phyloP scores from a whole-genome alignment of 805 yeast genomes.

The Starmerella gropengiesseri region DNA sequence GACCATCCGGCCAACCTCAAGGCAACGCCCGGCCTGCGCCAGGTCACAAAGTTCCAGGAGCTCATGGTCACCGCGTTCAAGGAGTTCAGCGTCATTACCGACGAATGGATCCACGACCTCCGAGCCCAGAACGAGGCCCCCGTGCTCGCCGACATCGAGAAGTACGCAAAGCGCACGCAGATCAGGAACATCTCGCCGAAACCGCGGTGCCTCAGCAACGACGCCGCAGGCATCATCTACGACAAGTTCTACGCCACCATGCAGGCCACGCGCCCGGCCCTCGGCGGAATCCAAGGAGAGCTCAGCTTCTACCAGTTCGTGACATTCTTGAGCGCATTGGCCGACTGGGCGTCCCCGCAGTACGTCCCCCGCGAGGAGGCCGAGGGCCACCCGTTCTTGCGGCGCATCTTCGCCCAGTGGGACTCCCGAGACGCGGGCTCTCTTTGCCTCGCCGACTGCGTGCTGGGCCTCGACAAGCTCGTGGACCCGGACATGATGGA shows the following conservation, averaged over 20 bases:
- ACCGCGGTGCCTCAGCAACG: slow-evolving; percentile 47
- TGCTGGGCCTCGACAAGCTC: slow-evolving; percentile 59
- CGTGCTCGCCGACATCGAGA: slow-evolving; percentile 76
- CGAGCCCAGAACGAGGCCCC: slow-evolving; percentile 62
- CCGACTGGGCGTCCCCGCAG: slow-evolving; percentile 52
- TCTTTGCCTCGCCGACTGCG: slow-evolving; percentile 58
- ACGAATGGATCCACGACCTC: slow-evolving; percentile 56
- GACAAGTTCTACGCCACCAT: slow-evolving; percentile 75
- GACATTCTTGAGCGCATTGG: slow-evolving; percentile 64
- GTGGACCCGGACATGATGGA: slow-evolving; percentile 67
- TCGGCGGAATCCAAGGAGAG: slow-evolving; percentile 38
- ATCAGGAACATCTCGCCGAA: slow-evolving; percentile 66
- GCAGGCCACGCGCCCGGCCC: slow-evolving; percentile 46
- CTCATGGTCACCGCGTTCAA: slow-evolving; percentile 83
- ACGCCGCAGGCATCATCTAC: slow-evolving; percentile 59
- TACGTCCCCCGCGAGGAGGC: slow-evolving; percentile 23
- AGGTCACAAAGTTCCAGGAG: slow-evolving; percentile 78
- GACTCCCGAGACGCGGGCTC: slow-evolving; percentile 42
- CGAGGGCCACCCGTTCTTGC: slow-evolving; percentile 39
- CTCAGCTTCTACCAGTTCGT: slow-evolving; percentile 67
- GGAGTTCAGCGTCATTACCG: slow-evolving; percentile 74
- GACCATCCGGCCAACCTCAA: slow-evolving; percentile 67
- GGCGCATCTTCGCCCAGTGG: slow-evolving; percentile 62
- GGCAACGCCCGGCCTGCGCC: slow-evolving; percentile 51
- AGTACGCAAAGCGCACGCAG: slow-evolving; percentile 86